These are phyloP conservation scores for Tulasnella sp. DNA, from an alignment of 768 basidiomycete genomes.

Conservation along the genomic window DNA sequence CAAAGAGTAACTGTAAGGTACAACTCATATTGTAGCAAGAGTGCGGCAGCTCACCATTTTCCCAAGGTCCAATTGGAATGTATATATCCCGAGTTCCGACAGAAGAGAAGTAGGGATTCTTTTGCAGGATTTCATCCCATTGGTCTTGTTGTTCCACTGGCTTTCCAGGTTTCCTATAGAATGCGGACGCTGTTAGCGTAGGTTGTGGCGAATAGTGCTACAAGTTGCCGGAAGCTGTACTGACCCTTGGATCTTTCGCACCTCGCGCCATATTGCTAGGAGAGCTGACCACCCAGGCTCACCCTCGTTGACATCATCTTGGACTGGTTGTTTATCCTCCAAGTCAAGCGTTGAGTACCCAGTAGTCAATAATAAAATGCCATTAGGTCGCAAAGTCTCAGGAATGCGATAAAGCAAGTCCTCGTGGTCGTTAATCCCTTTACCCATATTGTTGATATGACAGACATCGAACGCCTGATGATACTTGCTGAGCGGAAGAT, in stretches of 20 bases:
- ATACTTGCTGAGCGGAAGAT: conserved; percentile 12
- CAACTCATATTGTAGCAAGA: no score
- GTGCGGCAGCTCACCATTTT: conserved; percentile 2
- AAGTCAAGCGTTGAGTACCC: no score
- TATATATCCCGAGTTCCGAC: neutral
- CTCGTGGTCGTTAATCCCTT: conserved; percentile 11
- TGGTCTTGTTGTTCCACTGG: no score
- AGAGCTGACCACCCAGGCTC: neutral
- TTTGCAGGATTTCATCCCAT: no score
- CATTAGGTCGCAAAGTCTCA: conserved; percentile 12
- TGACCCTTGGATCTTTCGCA: no score
- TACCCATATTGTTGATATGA: conserved; percentile 13
- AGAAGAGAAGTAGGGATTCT: conserved; percentile 4
- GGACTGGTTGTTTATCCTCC: neutral
- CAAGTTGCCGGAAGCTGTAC: no score
- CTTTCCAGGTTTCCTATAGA: no score
- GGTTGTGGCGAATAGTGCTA: no score
- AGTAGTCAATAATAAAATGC: conserved; percentile 14
- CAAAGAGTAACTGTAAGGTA: no score
- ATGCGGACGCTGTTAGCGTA: no score
- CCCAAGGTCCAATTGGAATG: conserved; percentile 5
- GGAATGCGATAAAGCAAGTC: conserved; percentile 14
- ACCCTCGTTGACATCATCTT: neutral
- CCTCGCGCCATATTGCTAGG: conserved; percentile 2
- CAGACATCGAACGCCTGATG: conserved; percentile 13